Evolutionary conservation across 768 basidiomycete species (phyloP).

Genomic region (Sutorius australiensis): DNA sequence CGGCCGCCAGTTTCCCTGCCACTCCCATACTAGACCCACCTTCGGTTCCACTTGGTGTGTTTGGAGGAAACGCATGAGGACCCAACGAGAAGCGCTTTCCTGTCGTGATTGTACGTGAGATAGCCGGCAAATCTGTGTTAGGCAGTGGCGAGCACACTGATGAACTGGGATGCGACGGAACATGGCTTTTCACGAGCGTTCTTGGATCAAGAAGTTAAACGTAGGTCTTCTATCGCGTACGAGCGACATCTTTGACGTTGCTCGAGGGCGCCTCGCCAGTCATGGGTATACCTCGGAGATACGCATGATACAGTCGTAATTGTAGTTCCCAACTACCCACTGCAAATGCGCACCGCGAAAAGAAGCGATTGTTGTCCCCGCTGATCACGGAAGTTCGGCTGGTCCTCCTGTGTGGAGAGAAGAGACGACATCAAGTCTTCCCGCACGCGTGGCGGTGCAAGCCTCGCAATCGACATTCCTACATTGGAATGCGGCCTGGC

Average conservation of each 20-base stretch:
- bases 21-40: neutral
- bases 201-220: conserved; percentile 56
- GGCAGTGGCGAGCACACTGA: conserved; percentile 48
- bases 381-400: conserved; percentile 18
- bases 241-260: conserved; percentile 10
- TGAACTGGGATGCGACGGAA: conserved; percentile 23
- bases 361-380: conserved; percentile 39
- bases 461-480: conserved; percentile 2
- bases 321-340: conserved; percentile 21
- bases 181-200: conserved; percentile 24
- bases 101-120: conserved; percentile 50
- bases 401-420: conserved; percentile 20
- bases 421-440: conserved; percentile 10
- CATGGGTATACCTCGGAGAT: conserved; percentile 13
- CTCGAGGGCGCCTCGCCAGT: conserved; percentile 10
- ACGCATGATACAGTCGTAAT: neutral
- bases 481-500: conserved; percentile 33
- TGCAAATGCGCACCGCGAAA: conserved; percentile 61
- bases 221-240: conserved; percentile 27
- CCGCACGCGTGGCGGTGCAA: conserved; percentile 6
- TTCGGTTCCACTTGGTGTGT: neutral
- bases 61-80: conserved; percentile 13
- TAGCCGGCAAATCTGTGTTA: conserved; percentile 44
- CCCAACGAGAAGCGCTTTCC: conserved; percentile 47
- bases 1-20: neutral